A percentile compares a stretch with the other conserved stretches of the same genome.
Conservation (phyloP, 2,329 filamentous ascomycete genomes). For the Colletotrichum sp. region DNA sequence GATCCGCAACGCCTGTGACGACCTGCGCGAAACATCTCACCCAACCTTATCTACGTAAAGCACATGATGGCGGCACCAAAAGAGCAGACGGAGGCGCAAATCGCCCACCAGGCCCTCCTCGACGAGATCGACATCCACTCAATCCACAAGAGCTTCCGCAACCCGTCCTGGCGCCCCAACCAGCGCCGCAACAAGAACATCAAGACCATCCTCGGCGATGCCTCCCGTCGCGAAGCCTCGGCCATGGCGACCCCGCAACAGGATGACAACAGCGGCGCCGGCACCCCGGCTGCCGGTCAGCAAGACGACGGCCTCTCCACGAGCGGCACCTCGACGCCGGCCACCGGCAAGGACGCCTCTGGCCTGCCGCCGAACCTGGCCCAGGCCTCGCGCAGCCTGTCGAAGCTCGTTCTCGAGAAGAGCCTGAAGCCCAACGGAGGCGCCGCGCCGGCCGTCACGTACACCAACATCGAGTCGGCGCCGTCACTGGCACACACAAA, state of each 20-base stretch:
- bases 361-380: constrained; percentile 73
- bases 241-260: constrained; percentile 75
- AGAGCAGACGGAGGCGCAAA: constrained; percentile 74
- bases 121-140: constrained; percentile 91
- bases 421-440: constrained; percentile 57
- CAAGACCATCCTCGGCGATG: constrained; percentile 93
- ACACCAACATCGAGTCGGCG: constrained; percentile 95
- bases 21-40: background rate
- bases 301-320: constrained; percentile 60
- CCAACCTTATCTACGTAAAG: constrained; percentile 38
- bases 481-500: constrained; percentile 85
- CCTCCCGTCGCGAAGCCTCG: constrained; percentile 80
- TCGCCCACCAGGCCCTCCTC: constrained; percentile 85
- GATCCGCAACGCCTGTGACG: background rate
- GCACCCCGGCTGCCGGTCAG: constrained; percentile 56
- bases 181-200: constrained; percentile 98
- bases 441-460: constrained; percentile 77
- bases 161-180: constrained; percentile 87
- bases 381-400: constrained; percentile 87
- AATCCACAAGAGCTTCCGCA: constrained; percentile 88
- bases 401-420: constrained; percentile 88
- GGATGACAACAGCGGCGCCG: constrained; percentile 76
- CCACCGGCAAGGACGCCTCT: constrained; percentile 37
- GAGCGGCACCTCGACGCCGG: constrained; percentile 64
- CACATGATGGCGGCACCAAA: constrained; percentile 68